A percentile compares a stretch with the other conserved stretches of the same genome.
Conservation (phyloP, 1,139 yeast species). For the Candida glucosophila region DNA sequence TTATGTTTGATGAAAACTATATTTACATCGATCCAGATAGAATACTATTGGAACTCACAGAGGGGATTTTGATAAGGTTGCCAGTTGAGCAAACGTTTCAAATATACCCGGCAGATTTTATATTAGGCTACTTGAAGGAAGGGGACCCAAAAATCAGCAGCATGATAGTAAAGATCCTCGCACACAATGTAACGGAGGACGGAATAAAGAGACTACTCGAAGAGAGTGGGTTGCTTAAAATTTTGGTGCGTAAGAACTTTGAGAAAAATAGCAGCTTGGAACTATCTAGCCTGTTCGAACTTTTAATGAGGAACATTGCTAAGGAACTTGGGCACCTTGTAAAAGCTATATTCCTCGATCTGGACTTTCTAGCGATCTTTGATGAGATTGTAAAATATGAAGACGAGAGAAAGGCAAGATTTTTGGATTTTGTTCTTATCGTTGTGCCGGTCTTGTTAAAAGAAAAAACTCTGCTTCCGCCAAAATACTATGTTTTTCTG, state of each 20-base stretch:
- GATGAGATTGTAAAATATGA: too few relatives aligned
- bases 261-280: slow-evolving; percentile 7
- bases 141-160: slow-evolving; percentile 2
- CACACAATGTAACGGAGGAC: slow-evolving; percentile 8
- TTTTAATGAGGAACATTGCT: too few relatives aligned
- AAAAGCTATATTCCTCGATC: too few relatives aligned
- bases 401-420: slow-evolving; percentile 23
- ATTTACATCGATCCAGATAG: slow-evolving; percentile 15
- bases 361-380: too few relatives aligned
- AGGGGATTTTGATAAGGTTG: slow-evolving; percentile 12
- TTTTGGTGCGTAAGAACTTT: slow-evolving; percentile 2
- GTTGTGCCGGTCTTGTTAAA: slow-evolving; percentile 8
- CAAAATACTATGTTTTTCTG: slow-evolving; percentile 6
- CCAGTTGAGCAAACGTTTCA: slow-evolving; percentile 11
- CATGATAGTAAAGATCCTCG: slow-evolving; percentile 2
- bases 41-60: slow-evolving; percentile 14
- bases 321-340: too few relatives aligned
- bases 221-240: slow-evolving; percentile 2
- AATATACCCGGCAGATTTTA: slow-evolving; percentile 15
- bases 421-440: slow-evolving; percentile 15
- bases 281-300: slow-evolving; percentile 15
- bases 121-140: slow-evolving; percentile 6
- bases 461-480: background rate
- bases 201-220: slow-evolving; percentile 2
- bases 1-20: slow-evolving; percentile 8